These are phyloP conservation scores for Arthrobotrys musiformis DNA, from an alignment of 2,329 filamentous ascomycete species.

Conservation along the genomic window DNA sequence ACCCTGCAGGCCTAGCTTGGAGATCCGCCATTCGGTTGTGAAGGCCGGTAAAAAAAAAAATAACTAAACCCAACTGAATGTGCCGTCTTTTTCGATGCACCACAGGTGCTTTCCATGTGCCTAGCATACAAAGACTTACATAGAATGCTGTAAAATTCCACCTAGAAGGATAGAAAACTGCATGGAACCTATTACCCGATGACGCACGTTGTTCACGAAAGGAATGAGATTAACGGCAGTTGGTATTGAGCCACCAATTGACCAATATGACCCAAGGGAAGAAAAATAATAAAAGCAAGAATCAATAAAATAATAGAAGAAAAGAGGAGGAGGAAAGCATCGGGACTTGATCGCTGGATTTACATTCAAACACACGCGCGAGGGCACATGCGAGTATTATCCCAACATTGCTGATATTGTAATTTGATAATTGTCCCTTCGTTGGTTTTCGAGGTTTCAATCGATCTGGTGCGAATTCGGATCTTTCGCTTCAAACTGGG, in stretches of 20 bases:
- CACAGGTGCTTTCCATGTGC: constrained; percentile 4
- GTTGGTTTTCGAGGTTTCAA: not conserved
- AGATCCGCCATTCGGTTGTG: not conserved
- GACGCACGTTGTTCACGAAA: constrained; percentile 16
- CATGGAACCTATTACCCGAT: not conserved
- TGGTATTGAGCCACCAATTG: not conserved
- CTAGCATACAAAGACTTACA: not conserved
- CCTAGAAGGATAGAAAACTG: constrained; percentile 10
- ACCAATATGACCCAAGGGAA: not conserved
- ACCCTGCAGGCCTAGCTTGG: not conserved
- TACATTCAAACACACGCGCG: not conserved
- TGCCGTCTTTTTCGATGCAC: constrained; percentile 30
- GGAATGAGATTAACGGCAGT: constrained; percentile 8
- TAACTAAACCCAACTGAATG: not conserved
- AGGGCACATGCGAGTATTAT: not conserved
- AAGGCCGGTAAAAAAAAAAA: not conserved
- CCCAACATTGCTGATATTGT: not conserved
- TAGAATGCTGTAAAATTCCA: no score
- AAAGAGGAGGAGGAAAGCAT: no score
- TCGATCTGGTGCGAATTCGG: not conserved
- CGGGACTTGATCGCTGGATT: not conserved
- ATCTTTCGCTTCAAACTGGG: not conserved
- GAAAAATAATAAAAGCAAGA: not conserved
- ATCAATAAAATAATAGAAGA: no score
- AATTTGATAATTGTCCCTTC: not conserved